Conservation (phyloP, 768 basidiomycete genomes). For the Leccinum subtestaceum region DNA sequence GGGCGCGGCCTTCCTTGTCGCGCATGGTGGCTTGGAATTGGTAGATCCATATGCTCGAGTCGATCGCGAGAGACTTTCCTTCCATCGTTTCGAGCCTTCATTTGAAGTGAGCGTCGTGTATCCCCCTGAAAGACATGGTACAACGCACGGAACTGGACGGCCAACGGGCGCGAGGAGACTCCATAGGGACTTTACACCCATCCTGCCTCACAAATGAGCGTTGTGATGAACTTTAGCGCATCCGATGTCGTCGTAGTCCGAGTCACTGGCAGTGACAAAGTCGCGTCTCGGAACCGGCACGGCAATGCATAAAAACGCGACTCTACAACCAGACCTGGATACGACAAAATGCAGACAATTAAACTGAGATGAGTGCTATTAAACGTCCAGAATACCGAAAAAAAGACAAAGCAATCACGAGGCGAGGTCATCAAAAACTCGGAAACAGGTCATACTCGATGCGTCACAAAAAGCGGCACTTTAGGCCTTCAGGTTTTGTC, state of each 20-base stretch:
- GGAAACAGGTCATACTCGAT: not conserved
- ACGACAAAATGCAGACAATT: conserved; percentile 17
- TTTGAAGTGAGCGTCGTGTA: conserved; percentile 3
- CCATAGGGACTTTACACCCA: conserved; percentile 99
- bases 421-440: conserved; percentile 11
- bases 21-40: conserved; percentile 99
- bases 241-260: not conserved
- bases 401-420: conserved; percentile 9
- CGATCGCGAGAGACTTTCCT: conserved; percentile 94
- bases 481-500: conserved; percentile 26
- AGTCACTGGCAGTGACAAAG: conserved; percentile 8
- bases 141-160: conserved; percentile 81
- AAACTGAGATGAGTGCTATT: conserved; percentile 14
- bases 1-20: conserved; percentile 87
- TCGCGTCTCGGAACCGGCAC: not conserved
- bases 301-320: conserved; percentile 6
- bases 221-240: not conserved
- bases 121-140: not conserved
- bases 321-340: conserved; percentile 3
- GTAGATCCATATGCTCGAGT: conserved; percentile 99
- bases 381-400: conserved; percentile 16
- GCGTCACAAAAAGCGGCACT: conserved; percentile 3
- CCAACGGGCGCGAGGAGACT: conserved; percentile 89
- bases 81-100: conserved; percentile 88
- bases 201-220: conserved; percentile 28